Base-by-base conservation (phyloP, 1,284 basidiomycete species). In the Ustilago esculenta region DNA sequence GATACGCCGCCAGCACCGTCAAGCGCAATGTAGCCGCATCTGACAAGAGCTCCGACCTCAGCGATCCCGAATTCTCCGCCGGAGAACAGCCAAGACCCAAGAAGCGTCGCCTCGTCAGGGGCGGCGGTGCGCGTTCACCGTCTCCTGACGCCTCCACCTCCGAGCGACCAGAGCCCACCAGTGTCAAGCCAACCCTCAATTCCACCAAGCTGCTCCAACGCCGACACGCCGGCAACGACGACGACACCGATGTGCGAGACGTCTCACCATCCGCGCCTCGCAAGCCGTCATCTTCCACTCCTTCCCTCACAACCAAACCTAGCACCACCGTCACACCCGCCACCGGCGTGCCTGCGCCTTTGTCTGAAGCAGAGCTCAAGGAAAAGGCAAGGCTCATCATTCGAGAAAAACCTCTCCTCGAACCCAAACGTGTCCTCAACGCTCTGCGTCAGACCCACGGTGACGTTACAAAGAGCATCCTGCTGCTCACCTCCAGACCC, bases 21-120 rank as follows among this genome's bases (percentile, higher is more conserved):
- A 68, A 63, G 32, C 53, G 42, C 18, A 15, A 54, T 5, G 32
- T 25, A 17, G 33, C 37, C 42, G 52, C 24, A 17, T 65, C 60
- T 20, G 67, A 64, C 35, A 44, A 65, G 35, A 70, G 60, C 36
- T 70, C 67, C 7, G 61, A 60, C 15, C 60, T 65, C 17, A 60
- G 56, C 42, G 56, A 70, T 1, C 42, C 66, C 7, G 59, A 69
- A 5, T 70, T 53, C 5, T 56, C 56, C 10, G 34, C 24, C 3
- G 46, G 45, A 14, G 59, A 55, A 27, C 45, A 56, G 21, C 68
- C 47, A 17, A 55, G 61, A 34, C 63, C 63, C 10, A 71, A 66
- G 32, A 71, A 66, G 53, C 55, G 68, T 1, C 52, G 54, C 7
- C 54, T 71, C 4, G 56, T 71, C 7, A 43, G 68, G 24, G 68